A percentile compares a stretch with the other conserved stretches of the same genome.
Evolutionary conservation across 2,329 filamentous ascomycete species (phyloP).

Genomic region (Aspergillus quadrilineatus): DNA sequence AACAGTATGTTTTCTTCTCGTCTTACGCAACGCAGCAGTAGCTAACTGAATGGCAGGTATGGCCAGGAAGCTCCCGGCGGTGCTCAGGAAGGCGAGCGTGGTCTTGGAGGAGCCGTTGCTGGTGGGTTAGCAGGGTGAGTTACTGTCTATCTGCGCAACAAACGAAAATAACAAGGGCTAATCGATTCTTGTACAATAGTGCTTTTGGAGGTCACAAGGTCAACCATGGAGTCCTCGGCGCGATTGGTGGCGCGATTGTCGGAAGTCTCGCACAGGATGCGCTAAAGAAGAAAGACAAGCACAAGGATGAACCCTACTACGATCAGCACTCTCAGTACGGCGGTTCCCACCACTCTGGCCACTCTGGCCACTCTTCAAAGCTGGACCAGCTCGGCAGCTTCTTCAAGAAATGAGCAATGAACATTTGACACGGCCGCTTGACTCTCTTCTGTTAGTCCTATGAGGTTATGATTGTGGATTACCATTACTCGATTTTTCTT

Average conservation of each 20-base stretch:
- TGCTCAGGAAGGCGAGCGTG: slow-evolving; percentile 47
- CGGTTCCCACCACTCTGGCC: slow-evolving; percentile 19
- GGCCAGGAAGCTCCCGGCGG: slow-evolving; percentile 36
- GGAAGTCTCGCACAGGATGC: slow-evolving; percentile 48
- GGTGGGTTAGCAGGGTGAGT: slow-evolving; percentile 39
- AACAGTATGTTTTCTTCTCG: slow-evolving; percentile 19
- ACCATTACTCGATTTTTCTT: background rate
- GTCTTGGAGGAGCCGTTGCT: slow-evolving; percentile 48
- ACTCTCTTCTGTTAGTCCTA: slow-evolving; percentile 14
- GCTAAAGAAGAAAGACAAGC: slow-evolving; percentile 40
- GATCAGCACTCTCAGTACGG: slow-evolving; percentile 14
- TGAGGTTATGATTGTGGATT: slow-evolving; percentile 18
- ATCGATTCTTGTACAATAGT: slow-evolving; percentile 22
- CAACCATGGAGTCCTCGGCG: slow-evolving; percentile 49
- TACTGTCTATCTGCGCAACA: background rate
- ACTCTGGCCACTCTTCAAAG: slow-evolving; percentile 19
- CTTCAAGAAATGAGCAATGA: slow-evolving; percentile 37
- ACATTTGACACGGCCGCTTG: background rate
- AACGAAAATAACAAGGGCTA: no score
- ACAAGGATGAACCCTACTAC: slow-evolving; percentile 32
- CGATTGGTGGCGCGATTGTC: slow-evolving; percentile 49
- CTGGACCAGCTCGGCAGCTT: slow-evolving; percentile 38
- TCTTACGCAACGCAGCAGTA: slow-evolving; percentile 2
- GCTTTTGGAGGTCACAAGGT: slow-evolving; percentile 49
- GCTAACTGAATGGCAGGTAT: slow-evolving; percentile 23